Evolutionary conservation across 2,329 filamentous ascomycete species (phyloP), one percentile per base, ranked within the genome.

Genomic region (Colletotrichum brevisporum): DNA sequence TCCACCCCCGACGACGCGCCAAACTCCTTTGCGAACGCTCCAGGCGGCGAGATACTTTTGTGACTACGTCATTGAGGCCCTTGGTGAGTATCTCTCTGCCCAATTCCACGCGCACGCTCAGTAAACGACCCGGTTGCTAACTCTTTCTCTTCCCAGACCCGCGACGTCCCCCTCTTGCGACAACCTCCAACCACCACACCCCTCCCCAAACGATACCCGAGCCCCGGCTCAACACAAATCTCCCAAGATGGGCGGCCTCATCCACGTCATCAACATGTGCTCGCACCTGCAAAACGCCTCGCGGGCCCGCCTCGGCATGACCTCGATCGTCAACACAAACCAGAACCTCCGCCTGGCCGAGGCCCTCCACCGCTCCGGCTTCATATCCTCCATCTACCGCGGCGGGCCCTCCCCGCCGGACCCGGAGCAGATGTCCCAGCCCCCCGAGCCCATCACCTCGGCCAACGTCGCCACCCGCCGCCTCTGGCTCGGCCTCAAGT

Each of bases 211-310:
- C 41, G 60, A 63, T 63, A 63, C 39, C 60, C 16, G 60, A 66
- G 57, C 63, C 36, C 8, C 60, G 45, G 62, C 55, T 57, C 27
- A 18, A 18, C 43, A 27, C 18, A 8, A 52, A 4, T 5, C 6
- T 18, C 60, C 52, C n/a, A 36, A 36, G 9, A 72, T 72, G 71
- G 71, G 67, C 9, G 63, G 57, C 75, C 88, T 97, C 82, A 85
- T 88, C 78, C 89, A 91, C 81, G 88, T 97, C 72, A 87, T 90
- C 75, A 85, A 95, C 84, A 90, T 95, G 82, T 97, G 93, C 86
- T 94, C 94, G 73, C 94, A 97, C 84, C 87, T 98, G 66, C 93
- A 96, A 80, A 98, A 98, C 85, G 93, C 93, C 73, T 92, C 92
- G 65, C 90, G 90, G 76, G 94, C 93, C n/a, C 90, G 92, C 1